phyloP scores from a whole-genome alignment of 495 filamentous ascomycete genomes.

The Hyaloscypha variabilis region DNA sequence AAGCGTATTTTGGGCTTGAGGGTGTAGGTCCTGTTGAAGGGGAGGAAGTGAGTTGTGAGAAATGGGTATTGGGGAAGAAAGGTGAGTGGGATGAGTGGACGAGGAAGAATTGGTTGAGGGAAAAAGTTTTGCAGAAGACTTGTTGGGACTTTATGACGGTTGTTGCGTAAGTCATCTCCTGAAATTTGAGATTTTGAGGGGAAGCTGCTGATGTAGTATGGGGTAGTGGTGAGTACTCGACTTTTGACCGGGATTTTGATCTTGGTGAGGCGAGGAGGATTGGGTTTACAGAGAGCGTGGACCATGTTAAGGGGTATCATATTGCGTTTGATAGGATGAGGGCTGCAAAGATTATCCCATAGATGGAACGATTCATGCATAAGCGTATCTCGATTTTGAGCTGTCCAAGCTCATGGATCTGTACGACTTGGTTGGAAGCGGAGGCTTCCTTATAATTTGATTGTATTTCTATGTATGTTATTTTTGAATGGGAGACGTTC shows the following conservation, averaged over 20 bases:
- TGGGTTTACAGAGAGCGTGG: background rate
- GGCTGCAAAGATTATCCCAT: background rate
- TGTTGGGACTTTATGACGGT: conserved; percentile 13
- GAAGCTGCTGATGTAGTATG: background rate
- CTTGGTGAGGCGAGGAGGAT: background rate
- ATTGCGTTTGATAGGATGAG: background rate
- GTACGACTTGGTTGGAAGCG: no score
- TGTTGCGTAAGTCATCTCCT: background rate
- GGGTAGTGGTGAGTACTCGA: background rate
- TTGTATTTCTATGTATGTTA: no score
- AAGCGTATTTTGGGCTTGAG: conserved; percentile 40
- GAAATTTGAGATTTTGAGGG: background rate
- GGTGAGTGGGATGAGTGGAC: conserved; percentile 4
- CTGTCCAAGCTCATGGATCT: background rate
- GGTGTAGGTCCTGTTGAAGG: conserved; percentile 22
- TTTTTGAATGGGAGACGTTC: no score
- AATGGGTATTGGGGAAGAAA: background rate
- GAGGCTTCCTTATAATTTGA: no score
- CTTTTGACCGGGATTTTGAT: background rate
- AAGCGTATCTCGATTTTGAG: background rate
- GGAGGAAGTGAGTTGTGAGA: background rate
- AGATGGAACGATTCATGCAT: background rate
- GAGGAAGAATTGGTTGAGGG: conserved; percentile 1
- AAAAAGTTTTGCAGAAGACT: conserved; percentile 1
- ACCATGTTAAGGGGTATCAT: background rate